Base-by-base conservation (phyloP, 2,329 filamentous ascomycete genomes). In the Pseudocercospora cruenta region DNA sequence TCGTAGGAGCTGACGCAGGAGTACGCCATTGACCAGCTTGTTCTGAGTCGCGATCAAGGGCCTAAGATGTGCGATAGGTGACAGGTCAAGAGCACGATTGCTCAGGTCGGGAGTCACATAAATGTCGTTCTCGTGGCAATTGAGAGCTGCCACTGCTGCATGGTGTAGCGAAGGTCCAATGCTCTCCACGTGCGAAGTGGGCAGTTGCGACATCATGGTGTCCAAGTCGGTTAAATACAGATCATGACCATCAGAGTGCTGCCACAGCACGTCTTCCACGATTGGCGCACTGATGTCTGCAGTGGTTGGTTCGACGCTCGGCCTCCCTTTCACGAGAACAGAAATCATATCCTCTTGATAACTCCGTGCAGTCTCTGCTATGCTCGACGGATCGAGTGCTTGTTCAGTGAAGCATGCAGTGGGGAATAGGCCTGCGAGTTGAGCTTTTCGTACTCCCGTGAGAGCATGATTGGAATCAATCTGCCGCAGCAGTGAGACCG, bases 31-130 rank as follows among this genome's bases (percentile, higher is more conserved):
- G 43, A 97, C 85, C 0, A 96, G 81, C 49, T 88, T 86, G 6
- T 92, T 88, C 78, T 98, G 94, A 0, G 88, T 86, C 8, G 86
- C 81, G 16, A 96, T 84, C 16, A 94, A 83, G 0, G 92, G 91
- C 14, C 72, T 63, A 1, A 77, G 51, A 9, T 63, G 58, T 16
- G 71, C 69, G 7, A 75, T 60, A 3, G 67, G 70, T 19, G 63
- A 63, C 31, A 61, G 22, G n/a, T 43, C 28, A 3, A 51, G n/a
- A 33, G 7, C 31, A n/a, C 24, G 22, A 9, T 24, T 24, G 4
- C 4, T 33, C 26, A 19, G 22, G 12, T n/a, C 16, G 24, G 22
- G 4, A 26, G 8, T n/a, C 14, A 26, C 10, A 19, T 28, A 12
- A 55, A 21, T 39, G n/a, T 28, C 31, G 2, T 22, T 12, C 31